Conservation (phyloP, 164 flowering plant species). For the Piper betle region DNA sequence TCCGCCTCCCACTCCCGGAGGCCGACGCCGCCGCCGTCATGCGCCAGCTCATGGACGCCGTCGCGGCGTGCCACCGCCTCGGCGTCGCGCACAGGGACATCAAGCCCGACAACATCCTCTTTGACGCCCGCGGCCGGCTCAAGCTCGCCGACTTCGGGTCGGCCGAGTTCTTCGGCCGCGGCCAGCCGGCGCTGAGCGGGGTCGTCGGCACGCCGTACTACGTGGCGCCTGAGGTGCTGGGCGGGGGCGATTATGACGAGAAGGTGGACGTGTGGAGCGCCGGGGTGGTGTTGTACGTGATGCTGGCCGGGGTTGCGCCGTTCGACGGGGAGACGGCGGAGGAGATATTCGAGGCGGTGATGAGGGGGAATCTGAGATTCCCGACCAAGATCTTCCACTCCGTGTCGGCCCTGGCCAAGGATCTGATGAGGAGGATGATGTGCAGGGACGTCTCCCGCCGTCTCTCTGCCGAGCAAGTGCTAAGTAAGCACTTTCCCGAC, state of each 20-base stretch:
- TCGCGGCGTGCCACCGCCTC: slow-evolving; percentile 52
- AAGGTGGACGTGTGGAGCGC: too few species aligned
- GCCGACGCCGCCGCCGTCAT: slow-evolving; percentile 27
- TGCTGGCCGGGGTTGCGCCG: slow-evolving; percentile 65
- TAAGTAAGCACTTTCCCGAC: too few species aligned
- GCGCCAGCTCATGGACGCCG: slow-evolving; percentile 34
- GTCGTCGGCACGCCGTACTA: slow-evolving; percentile 90
- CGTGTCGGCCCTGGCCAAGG: slow-evolving; percentile 57
- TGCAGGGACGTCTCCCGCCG: too few species aligned
- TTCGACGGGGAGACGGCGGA: slow-evolving; percentile 53
- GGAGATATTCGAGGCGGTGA: slow-evolving; percentile 69
- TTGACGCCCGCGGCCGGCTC: slow-evolving; percentile 28
- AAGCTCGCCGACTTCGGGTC: slow-evolving; percentile 42
- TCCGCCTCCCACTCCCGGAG: slow-evolving; percentile 28
- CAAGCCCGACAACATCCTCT: slow-evolving; percentile 71
- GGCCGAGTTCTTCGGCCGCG: too few species aligned
- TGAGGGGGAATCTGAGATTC: slow-evolving; percentile 55
- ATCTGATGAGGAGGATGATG: too few species aligned
- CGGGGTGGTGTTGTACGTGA: slow-evolving; percentile 68
- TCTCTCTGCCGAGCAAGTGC: too few species aligned
- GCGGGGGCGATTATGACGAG: too few species aligned
- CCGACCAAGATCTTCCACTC: slow-evolving; percentile 37
- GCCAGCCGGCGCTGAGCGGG: too few species aligned
- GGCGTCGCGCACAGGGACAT: slow-evolving; percentile 70
- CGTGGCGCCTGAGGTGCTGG: too few species aligned